phyloP scores from a whole-genome alignment of 208 protist species.

The Crithidia expoeki region DNA sequence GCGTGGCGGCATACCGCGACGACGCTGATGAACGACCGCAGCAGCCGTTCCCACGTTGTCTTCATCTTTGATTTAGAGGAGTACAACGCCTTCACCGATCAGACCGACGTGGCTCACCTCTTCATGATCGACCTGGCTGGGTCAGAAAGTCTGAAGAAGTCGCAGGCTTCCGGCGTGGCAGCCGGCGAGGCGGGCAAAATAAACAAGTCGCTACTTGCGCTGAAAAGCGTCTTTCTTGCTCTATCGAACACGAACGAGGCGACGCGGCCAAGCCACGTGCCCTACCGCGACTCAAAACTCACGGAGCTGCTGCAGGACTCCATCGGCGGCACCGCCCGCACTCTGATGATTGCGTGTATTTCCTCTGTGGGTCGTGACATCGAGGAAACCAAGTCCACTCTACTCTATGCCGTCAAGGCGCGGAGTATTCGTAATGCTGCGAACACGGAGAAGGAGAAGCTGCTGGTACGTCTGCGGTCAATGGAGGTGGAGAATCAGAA shows the following conservation, averaged over 20 bases:
- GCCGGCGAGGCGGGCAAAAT: conserved; percentile 93
- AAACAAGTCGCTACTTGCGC: conserved; percentile 91
- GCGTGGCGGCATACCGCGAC: conserved; percentile 85
- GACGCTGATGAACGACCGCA: conserved; percentile 96
- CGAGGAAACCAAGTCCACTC: conserved; percentile 95
- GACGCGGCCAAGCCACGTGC: conserved; percentile 85
- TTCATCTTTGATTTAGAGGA: conserved; percentile 94
- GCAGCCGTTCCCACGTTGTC: conserved; percentile 97
- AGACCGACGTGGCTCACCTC: conserved; percentile 92
- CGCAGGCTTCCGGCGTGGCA: conserved; percentile 80
- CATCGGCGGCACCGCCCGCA: conserved; percentile 92
- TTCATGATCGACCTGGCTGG: conserved; percentile 97
- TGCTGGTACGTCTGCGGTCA: conserved; percentile 79
- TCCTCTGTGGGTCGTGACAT: conserved; percentile 93
- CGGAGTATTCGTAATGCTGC: conserved; percentile 94
- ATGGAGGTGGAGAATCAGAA: conserved; percentile 87
- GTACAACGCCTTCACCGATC: conserved; percentile 84
- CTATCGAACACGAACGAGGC: conserved; percentile 87
- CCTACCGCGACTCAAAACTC: conserved; percentile 95
- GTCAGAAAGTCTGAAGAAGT: conserved; percentile 94
- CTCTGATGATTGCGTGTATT: conserved; percentile 96
- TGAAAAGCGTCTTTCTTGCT: conserved; percentile 94
- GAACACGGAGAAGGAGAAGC: conserved; percentile 82
- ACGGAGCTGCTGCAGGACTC: conserved; percentile 95
- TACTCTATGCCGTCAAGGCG: conserved; percentile 96